Percentiles rank a stretch among this genome's conserved stretches.
Evolutionary conservation across 1,284 basidiomycete species (phyloP).

Genomic region (Exsudoporus floridanus): DNA sequence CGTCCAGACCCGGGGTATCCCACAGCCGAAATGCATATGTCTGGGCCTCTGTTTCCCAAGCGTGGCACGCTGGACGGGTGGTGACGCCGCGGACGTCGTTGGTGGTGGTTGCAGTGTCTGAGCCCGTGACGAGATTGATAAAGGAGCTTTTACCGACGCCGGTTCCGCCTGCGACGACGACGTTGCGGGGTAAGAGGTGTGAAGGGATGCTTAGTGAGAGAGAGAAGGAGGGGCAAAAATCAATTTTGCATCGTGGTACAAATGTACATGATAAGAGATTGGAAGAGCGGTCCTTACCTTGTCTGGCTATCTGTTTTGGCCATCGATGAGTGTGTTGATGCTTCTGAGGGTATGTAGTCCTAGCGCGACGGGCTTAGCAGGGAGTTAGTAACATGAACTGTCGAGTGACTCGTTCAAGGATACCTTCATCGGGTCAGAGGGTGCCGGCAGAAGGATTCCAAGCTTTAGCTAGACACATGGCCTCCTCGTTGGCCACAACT

Average conservation of each 20-base stretch:
- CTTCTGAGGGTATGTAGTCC: not conserved
- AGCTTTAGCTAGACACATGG: constrained; percentile 6
- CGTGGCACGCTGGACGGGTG: constrained; percentile 6
- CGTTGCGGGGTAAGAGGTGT: constrained; percentile 19
- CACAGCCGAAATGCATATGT: constrained; percentile 26
- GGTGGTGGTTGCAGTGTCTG: constrained; percentile 13
- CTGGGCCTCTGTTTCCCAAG: constrained; percentile 20
- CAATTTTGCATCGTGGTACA: not conserved
- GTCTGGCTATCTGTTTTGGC: no score
- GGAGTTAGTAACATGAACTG: not conserved
- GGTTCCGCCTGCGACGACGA: constrained; percentile 28
- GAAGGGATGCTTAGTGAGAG: not conserved
- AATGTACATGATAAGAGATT: not conserved
- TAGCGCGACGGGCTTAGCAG: not conserved
- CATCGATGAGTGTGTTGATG: constrained; percentile 1
- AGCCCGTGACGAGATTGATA: constrained; percentile 26
- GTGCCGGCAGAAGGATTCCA: not conserved
- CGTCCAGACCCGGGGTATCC: constrained; percentile 32
- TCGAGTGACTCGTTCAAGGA: not conserved
- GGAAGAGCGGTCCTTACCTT: not conserved
- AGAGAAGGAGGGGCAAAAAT: not conserved
- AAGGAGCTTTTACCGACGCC: constrained; percentile 33
- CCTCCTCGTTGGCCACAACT: constrained; percentile 16
- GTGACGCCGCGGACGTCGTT: constrained; percentile 30
- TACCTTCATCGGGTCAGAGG: not conserved